Evolutionary conservation across 768 basidiomycete species (phyloP).

Genomic region (Mycena belliarum): DNA sequence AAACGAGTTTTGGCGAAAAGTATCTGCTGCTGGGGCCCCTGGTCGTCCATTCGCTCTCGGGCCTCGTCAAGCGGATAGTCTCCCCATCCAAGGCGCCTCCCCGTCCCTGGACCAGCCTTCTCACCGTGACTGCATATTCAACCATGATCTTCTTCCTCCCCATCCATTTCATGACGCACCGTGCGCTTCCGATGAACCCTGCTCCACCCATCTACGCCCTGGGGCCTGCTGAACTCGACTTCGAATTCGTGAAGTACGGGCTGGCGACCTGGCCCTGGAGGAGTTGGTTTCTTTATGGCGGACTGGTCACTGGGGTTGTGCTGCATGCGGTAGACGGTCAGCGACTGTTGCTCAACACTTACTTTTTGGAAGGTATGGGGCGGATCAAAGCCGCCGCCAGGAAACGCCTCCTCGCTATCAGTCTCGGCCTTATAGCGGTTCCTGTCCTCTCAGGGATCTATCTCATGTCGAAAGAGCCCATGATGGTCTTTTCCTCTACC

Average conservation of each 20-base stretch:
- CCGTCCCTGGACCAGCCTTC: constrained; percentile 39
- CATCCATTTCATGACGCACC: constrained; percentile 70
- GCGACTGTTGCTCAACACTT: constrained; percentile 52
- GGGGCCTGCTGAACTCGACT: constrained; percentile 78
- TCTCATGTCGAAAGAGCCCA: constrained; percentile 55
- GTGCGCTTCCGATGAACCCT: constrained; percentile 51
- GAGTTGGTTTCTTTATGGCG: constrained; percentile 63
- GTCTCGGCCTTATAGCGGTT: constrained; percentile 39
- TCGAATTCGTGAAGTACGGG: constrained; percentile 78
- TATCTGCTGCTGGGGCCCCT: constrained; percentile 70
- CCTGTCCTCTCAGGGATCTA: constrained; percentile 61
- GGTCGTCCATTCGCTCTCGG: constrained; percentile 60
- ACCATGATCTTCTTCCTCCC: constrained; percentile 59
- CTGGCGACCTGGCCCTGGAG: constrained; percentile 61
- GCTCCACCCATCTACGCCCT: constrained; percentile 54
- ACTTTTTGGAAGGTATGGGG: constrained; percentile 34
- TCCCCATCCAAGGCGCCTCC: constrained; percentile 35
- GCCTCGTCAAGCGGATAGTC: constrained; percentile 59
- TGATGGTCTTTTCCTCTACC: constrained; percentile 54
- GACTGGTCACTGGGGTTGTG: constrained; percentile 54
- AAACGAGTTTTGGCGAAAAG: constrained; percentile 66
- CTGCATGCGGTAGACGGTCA: constrained; percentile 68
- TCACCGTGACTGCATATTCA: constrained; percentile 68
- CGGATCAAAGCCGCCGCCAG: constrained; percentile 22
- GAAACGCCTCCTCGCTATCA: constrained; percentile 29